Percentiles rank a stretch among this genome's conserved stretches.
Evolutionary conservation across 768 basidiomycete genomes (phyloP).

Genomic region (Paxillus involutus): DNA sequence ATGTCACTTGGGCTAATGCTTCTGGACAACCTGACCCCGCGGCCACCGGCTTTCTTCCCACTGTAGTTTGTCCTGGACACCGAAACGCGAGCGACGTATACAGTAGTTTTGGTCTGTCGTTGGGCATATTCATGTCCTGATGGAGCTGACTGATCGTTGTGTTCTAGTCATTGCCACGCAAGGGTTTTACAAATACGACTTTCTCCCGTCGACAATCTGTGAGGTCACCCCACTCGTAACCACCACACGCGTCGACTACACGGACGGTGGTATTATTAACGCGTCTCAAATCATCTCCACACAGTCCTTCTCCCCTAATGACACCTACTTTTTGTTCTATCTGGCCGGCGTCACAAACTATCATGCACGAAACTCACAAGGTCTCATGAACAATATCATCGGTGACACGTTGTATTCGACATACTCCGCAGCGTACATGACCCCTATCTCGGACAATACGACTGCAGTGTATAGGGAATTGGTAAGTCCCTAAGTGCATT

Average conservation of each 20-base stretch:
- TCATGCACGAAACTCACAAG: too few species aligned
- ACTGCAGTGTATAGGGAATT: slow-evolving; percentile 2
- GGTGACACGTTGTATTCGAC: too few species aligned
- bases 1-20: neutral
- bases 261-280: neutral
- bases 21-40: neutral
- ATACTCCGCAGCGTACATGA: too few species aligned
- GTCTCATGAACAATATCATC: too few species aligned
- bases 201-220: slow-evolving; percentile 9
- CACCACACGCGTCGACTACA: slow-evolving; percentile 15
- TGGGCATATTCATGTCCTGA: too few species aligned
- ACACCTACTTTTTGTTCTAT: slow-evolving; percentile 1
- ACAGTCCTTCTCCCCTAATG: neutral
- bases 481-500: neutral
- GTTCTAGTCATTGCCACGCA: slow-evolving; percentile 1
- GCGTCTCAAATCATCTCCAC: neutral
- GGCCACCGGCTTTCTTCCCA: slow-evolving; percentile 1
- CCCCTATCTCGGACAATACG: neutral
- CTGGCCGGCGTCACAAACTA: too few species aligned
- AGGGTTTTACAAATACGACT: slow-evolving; percentile 12
- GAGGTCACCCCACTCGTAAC: slow-evolving; percentile 8
- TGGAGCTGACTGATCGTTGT: neutral
- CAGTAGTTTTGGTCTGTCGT: slow-evolving; percentile 6
- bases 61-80: slow-evolving; percentile 1
- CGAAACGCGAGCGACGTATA: neutral